Conservation (phyloP, 2,329 filamentous ascomycete genomes). For the Aspergillus sergii region DNA sequence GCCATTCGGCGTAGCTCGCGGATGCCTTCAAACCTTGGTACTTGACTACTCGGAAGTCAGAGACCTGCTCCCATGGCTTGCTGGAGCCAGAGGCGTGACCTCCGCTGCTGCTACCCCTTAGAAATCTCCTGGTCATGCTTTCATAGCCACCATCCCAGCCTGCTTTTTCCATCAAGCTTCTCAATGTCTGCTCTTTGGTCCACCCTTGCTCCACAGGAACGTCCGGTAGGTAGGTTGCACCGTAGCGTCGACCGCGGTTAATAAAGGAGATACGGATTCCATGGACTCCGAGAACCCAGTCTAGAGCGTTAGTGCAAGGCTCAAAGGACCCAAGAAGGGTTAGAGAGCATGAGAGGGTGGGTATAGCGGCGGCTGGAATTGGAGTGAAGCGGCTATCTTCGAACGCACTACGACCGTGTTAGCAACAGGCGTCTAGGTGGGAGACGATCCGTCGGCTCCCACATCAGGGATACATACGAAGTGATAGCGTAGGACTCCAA, state of each 20-base stretch:
- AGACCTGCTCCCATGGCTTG: conserved; percentile 71
- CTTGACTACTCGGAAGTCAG: conserved; percentile 72
- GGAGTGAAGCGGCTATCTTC: conserved; percentile 65
- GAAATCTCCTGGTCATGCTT: conserved; percentile 39
- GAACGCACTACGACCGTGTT: conserved; percentile 54
- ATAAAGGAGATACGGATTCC: conserved; percentile 84
- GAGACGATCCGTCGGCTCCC: conserved; percentile 1
- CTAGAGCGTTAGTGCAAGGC: conserved; percentile 69
- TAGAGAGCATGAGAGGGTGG: conserved; percentile 59
- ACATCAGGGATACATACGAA: conserved; percentile 54
- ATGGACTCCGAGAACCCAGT: conserved; percentile 86
- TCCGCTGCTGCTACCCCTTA: conserved; percentile 43
- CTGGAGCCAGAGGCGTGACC: conserved; percentile 18
- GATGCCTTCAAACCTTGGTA: conserved; percentile 84
- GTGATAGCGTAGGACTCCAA: conserved; percentile 80
- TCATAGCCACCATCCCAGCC: conserved; percentile 73
- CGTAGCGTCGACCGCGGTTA: conserved; percentile 72
- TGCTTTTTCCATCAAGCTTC: conserved; percentile 90
- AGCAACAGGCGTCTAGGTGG: conserved; percentile 4
- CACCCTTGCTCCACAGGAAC: conserved; percentile 91
- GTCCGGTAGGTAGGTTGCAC: conserved; percentile 89
- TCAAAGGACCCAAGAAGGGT: conserved; percentile 88
- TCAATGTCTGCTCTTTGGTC: conserved; percentile 87
- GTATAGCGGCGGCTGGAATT: conserved; percentile 54
- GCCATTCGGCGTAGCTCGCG: conserved; percentile 73